Conservation (phyloP, 2,329 filamentous ascomycete genomes). For the Rutstroemia sp. region DNA sequence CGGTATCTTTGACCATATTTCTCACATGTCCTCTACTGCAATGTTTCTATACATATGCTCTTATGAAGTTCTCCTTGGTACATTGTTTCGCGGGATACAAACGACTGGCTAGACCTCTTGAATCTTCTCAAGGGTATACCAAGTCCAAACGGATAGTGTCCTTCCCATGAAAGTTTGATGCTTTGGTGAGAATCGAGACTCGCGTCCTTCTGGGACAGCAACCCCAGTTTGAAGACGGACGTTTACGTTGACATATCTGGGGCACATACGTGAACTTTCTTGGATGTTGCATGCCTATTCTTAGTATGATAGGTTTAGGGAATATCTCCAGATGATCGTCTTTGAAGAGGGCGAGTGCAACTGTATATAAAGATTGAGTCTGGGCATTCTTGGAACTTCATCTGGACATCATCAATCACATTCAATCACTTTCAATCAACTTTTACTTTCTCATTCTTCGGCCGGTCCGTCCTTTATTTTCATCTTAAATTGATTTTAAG, state of each 20-base stretch:
- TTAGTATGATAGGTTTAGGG: background rate
- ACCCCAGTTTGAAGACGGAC: background rate
- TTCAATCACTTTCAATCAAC: background rate
- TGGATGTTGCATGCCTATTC: background rate
- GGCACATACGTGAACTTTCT: background rate
- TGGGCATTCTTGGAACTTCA: background rate
- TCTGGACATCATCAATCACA: slow-evolving; percentile 8
- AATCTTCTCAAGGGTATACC: background rate
- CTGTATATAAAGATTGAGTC: slow-evolving; percentile 3
- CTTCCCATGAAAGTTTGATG: background rate
- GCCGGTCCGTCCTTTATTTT: background rate
- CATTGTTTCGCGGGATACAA: background rate
- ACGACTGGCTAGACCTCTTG: background rate
- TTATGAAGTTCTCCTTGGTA: background rate
- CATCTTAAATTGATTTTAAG: background rate
- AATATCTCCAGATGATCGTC: background rate
- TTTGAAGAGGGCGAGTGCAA: background rate
- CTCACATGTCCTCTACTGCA: background rate
- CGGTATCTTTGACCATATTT: background rate
- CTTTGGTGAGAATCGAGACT: background rate
- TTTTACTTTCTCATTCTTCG: background rate
- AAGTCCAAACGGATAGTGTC: background rate
- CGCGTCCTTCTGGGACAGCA: background rate
- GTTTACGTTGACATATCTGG: background rate
- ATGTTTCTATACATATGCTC: background rate